Conservation (phyloP, 2,329 filamentous ascomycete genomes). For the Blastomyces silverae region DNA sequence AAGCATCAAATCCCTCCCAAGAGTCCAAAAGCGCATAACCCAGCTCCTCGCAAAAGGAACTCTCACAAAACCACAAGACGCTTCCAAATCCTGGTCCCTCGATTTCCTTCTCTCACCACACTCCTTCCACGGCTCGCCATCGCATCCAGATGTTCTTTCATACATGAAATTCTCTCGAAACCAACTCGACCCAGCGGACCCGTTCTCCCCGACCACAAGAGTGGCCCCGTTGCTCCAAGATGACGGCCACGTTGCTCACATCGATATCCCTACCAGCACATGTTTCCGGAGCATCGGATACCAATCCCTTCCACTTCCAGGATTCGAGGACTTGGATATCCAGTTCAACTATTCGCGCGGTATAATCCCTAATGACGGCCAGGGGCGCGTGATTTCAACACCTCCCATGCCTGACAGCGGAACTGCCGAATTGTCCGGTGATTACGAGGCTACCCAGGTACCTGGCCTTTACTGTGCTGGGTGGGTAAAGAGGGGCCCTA, state of each 20-base stretch:
- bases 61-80: conserved; percentile 41
- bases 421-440: conserved; percentile 16
- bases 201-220: conserved; percentile 47
- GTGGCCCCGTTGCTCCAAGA: conserved; percentile 32
- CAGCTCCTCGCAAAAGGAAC: conserved; percentile 76
- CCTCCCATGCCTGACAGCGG: conserved; percentile 17
- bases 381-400: conserved; percentile 60
- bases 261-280: conserved; percentile 51
- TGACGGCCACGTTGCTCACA: conserved; percentile 31
- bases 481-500: conserved; percentile 93
- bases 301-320: conserved; percentile 68
- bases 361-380: conserved; percentile 72
- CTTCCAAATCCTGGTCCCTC: conserved; percentile 69
- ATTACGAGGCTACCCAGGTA: conserved; percentile 38
- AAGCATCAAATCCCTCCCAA: conserved; percentile 61
- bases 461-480: conserved; percentile 85
- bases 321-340: conserved; percentile 65
- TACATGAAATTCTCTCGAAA: conserved; percentile 60
- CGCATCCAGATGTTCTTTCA: conserved; percentile 48
- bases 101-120: conserved; percentile 77
- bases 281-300: conserved; percentile 96
- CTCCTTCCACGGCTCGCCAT: conserved; percentile 53
- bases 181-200: conserved; percentile 43
- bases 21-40: conserved; percentile 68
- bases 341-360: conserved; percentile 69